A percentile compares a stretch with the other conserved stretches of the same genome.
Evolutionary conservation across 2,329 filamentous ascomycete genomes (phyloP).

Genomic region (Neofusicoccum sp.): DNA sequence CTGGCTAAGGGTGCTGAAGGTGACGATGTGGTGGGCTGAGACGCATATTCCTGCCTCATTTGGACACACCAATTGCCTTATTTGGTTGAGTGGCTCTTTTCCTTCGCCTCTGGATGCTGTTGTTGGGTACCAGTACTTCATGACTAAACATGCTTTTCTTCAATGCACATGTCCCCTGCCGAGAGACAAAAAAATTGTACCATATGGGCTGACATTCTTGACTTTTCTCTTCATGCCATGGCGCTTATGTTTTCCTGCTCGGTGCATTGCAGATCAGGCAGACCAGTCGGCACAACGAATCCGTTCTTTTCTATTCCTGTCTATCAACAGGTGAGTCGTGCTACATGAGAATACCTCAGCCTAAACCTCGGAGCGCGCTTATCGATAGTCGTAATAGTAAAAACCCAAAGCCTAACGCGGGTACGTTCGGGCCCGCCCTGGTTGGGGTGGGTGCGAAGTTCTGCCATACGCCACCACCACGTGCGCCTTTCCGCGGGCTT

Average conservation of each 20-base stretch:
- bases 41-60: too few species aligned
- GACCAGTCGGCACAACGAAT: neutral
- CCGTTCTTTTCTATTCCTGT: slow-evolving; percentile 6
- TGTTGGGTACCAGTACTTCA: too few species aligned
- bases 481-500: slow-evolving; percentile 2
- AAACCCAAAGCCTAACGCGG: neutral
- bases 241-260: neutral
- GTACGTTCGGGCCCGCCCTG: neutral
- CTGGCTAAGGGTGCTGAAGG: too few species aligned
- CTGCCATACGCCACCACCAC: slow-evolving; percentile 3
- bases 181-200: too few species aligned
- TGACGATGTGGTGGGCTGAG: too few species aligned
- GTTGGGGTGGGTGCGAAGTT: neutral
- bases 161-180: too few species aligned
- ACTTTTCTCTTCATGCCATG: neutral
- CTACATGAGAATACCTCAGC: neutral
- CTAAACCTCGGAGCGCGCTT: neutral
- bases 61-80: too few species aligned
- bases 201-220: neutral
- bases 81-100: too few species aligned
- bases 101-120: too few species aligned
- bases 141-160: too few species aligned
- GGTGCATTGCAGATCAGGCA: neutral
- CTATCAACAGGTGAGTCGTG: slow-evolving; percentile 4
- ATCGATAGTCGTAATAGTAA: neutral